Conservation (phyloP, 177 flowering plant genomes). For the Vitis hybrid region DNA sequence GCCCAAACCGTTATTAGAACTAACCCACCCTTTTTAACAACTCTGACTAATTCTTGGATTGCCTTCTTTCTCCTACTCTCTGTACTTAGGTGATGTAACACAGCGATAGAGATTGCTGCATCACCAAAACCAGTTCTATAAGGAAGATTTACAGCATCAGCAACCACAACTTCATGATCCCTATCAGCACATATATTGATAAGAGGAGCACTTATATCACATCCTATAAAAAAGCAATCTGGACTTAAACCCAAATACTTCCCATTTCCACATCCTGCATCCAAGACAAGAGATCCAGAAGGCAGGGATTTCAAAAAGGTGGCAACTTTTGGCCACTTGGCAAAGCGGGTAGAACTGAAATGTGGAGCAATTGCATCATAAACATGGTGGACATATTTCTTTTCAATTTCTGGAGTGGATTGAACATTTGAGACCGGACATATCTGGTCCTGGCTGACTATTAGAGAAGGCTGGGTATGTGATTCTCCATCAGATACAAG, state of each 20-base stretch:
- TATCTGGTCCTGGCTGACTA: slow-evolving; percentile 9
- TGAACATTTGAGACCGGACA: slow-evolving; percentile 37
- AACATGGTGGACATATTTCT: slow-evolving; percentile 90
- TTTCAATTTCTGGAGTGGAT: slow-evolving; percentile 86
- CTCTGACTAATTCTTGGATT: slow-evolving; percentile 74
- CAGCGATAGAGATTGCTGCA: slow-evolving; percentile 94
- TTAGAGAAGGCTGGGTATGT: slow-evolving; percentile 9
- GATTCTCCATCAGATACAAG: slow-evolving; percentile 23
- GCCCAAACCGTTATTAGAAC: slow-evolving; percentile 97
- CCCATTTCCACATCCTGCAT: slow-evolving; percentile 98
- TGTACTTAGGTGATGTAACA: slow-evolving; percentile 89
- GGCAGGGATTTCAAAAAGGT: slow-evolving; percentile 65
- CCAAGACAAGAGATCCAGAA: slow-evolving; percentile 69
- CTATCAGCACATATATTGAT: slow-evolving; percentile 72
- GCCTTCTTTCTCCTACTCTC: slow-evolving; percentile 84
- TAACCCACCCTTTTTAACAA: slow-evolving; percentile 76
- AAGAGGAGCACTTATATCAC: slow-evolving; percentile 86
- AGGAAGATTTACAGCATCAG: slow-evolving; percentile 96
- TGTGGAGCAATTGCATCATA: slow-evolving; percentile 99
- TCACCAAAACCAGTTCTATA: slow-evolving; percentile 82
- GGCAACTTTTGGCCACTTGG: slow-evolving; percentile 97
- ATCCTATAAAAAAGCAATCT: slow-evolving; percentile 71
- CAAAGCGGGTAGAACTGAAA: slow-evolving; percentile 91
- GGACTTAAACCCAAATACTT: slow-evolving; percentile 87
- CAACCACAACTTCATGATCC: slow-evolving; percentile 88